phyloP scores from a whole-genome alignment of 306 rosid species.

The Mimosa pudica region DNA sequence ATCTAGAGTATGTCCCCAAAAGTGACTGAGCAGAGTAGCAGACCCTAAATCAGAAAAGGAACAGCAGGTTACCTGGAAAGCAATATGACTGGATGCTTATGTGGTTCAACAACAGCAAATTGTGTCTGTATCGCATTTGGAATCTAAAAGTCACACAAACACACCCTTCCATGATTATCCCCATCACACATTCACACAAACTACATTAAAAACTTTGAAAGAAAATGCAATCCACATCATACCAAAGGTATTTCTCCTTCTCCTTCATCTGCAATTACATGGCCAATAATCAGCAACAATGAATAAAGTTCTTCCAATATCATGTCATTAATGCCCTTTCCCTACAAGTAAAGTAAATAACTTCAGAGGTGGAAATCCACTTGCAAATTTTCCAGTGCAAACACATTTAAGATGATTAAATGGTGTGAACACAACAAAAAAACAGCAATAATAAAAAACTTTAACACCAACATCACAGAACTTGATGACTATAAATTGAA shows the following conservation, averaged over 20 bases:
- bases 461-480: not conserved
- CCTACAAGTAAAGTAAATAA: slow-evolving; percentile 58
- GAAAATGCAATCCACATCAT: slow-evolving; percentile 48
- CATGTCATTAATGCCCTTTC: slow-evolving; percentile 73
- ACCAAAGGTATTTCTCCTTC: slow-evolving; percentile 95
- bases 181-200: slow-evolving; percentile 3
- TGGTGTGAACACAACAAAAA: slow-evolving; percentile 4
- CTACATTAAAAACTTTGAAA: not conserved
- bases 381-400: not conserved
- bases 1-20: not conserved
- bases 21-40: not conserved
- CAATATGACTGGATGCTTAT: slow-evolving; percentile 75
- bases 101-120: slow-evolving; percentile 63
- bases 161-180: slow-evolving; percentile 38
- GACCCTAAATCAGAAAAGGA: slow-evolving; percentile 11
- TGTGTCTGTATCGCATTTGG: slow-evolving; percentile 75
- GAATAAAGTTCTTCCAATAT: slow-evolving; percentile 94
- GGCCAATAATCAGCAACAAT: slow-evolving; percentile 81
- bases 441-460: slow-evolving; percentile 2
- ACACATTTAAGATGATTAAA: not conserved
- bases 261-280: slow-evolving; percentile 92
- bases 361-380: slow-evolving; percentile 40
- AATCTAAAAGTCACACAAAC: slow-evolving; percentile 56
- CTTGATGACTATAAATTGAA: not conserved
- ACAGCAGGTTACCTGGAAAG: slow-evolving; percentile 71